phyloP scores from a whole-genome alignment of 768 basidiomycete genomes.

The Lactarius deliciosus region DNA sequence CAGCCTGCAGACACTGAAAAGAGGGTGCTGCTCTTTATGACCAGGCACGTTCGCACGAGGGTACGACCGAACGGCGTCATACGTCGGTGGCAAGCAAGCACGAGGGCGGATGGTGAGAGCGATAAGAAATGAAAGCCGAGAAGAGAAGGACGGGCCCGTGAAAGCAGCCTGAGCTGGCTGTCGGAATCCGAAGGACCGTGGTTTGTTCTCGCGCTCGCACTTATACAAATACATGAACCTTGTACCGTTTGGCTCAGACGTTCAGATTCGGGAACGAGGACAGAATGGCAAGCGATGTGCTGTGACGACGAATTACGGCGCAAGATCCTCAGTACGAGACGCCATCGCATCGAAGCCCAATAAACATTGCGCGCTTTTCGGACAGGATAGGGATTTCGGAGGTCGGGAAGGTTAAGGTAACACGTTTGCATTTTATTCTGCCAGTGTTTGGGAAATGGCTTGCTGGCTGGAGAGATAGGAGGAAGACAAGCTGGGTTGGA shows the following conservation, averaged over 20 bases:
- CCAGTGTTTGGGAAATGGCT: background rate
- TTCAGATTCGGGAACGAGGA: background rate
- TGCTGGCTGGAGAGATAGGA: background rate
- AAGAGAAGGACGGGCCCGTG: constrained; percentile 13
- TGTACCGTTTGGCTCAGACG: background rate
- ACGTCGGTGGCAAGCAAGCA: constrained; percentile 3
- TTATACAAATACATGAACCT: constrained; percentile 6
- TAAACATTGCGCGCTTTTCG: background rate
- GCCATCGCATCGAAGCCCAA: background rate
- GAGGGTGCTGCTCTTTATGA: constrained; percentile 15
- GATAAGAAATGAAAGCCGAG: constrained; percentile 18
- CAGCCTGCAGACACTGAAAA: constrained; percentile 6
- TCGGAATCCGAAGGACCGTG: constrained; percentile 9
- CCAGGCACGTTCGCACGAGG: constrained; percentile 18
- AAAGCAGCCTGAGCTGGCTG: background rate
- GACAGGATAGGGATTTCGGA: background rate
- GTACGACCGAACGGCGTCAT: constrained; percentile 5
- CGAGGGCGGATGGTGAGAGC: background rate
- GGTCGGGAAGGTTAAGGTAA: background rate
- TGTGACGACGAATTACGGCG: background rate
- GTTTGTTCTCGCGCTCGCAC: background rate
- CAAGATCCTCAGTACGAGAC: background rate
- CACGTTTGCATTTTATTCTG: background rate
- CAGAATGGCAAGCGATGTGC: background rate
- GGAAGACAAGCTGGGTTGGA: constrained; percentile 4